Conservation (phyloP, 139 green algal species). For the Yamagishiella unicocca region DNA sequence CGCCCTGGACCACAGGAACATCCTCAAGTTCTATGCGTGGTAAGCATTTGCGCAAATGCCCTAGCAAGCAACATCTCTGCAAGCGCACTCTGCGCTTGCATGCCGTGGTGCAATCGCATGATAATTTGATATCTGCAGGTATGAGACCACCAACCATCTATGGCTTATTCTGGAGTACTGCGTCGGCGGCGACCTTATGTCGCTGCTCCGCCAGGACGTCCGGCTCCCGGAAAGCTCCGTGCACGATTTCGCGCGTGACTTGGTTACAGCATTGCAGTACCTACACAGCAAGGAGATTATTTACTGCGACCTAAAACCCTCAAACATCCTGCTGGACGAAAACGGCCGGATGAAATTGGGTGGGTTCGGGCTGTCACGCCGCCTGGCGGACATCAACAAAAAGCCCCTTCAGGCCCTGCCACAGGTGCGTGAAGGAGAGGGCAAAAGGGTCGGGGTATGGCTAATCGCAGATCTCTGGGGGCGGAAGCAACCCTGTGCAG, state of each 20-base stretch:
- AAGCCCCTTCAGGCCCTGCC: slow-evolving; percentile 68
- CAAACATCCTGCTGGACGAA: slow-evolving; percentile 96
- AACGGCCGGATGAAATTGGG: slow-evolving; percentile 93
- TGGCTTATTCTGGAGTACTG: slow-evolving; percentile 99
- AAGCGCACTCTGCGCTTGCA: background rate
- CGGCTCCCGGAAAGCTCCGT: slow-evolving; percentile 89
- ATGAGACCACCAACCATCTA: slow-evolving; percentile 96
- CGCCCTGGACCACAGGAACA: slow-evolving; percentile 87
- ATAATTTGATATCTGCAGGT: too few species aligned
- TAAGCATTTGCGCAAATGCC: slow-evolving; percentile 45
- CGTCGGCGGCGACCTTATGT: slow-evolving; percentile 93
- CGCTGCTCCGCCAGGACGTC: slow-evolving; percentile 87
- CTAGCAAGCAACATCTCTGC: background rate
- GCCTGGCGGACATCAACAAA: slow-evolving; percentile 86
- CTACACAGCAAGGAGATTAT: slow-evolving; percentile 88
- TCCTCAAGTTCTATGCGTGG: slow-evolving; percentile 95
- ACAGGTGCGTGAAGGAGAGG: slow-evolving; percentile 40
- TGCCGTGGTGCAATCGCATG: too few species aligned
- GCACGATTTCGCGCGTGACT: slow-evolving; percentile 87
- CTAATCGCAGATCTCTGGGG: too few species aligned
- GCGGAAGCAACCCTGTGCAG: too few species aligned
- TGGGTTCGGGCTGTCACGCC: slow-evolving; percentile 90
- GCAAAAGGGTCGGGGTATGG: too few species aligned
- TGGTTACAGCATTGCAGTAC: slow-evolving; percentile 79
- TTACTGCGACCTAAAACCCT: slow-evolving; percentile 95